Base-by-base conservation (phyloP, 306 rosid genomes). In the Medicago truncatula region DNA sequence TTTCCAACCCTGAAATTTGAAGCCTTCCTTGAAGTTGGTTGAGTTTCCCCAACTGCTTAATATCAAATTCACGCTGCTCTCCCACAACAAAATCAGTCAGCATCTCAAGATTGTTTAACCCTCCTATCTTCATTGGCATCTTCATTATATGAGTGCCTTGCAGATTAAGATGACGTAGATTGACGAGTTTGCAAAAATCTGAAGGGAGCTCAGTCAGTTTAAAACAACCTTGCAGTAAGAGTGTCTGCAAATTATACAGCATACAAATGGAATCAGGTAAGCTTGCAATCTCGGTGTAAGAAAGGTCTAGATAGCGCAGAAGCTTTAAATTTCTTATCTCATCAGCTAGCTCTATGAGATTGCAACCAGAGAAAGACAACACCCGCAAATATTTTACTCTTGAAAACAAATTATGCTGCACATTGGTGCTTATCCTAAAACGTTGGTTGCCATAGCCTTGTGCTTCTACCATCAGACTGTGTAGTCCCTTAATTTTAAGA, bases 201-300 rank as follows among this genome's bases (percentile, higher is more conserved):
- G 23, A 53, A 53, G 60, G 60, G 11, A 53, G 23, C 1, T 53
- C 46, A 1, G 2, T 28, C 56, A 79, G 25, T 2, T 0, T 0
- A 5, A 41, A 70, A n/a, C 36, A 3, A 0, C 2, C 0, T n/a
- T 6, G 0, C 20, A 76, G 6, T 34, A 56, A 46, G n/a, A 83
- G 50, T 14, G 84, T 80, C 5, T 80, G 73, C 38, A 83, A 41
- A 61, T 83, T 83, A 17, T 60, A n/a, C 49, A 84, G 6, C 64
- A 4, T 8, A 62, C 87, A 66, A 4, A 76, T 59, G 31, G 84
- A 80, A 69, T 65, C 3, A 2, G 84, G 82, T 14, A 84, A 36
- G 2, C 20, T 38, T 60, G 11, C 0, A 73, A 80, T 44, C 0
- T 0, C 0, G 6, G 74, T 74, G 2, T 0, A 0, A 2, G 81